Conservation (phyloP, 73 alveolate genomes). For the Paramecium caudatum region DNA sequence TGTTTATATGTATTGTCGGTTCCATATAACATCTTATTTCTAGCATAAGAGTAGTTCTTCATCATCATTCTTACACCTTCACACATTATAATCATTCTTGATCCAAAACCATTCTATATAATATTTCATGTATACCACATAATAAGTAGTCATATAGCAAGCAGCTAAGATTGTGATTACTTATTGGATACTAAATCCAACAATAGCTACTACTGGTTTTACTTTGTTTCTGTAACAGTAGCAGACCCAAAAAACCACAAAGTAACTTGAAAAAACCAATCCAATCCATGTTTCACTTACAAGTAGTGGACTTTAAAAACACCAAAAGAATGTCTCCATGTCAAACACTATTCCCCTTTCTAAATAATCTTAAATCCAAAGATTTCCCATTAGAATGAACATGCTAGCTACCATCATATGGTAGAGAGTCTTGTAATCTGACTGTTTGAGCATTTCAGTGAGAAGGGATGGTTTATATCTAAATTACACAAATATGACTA, state of each 20-base stretch:
- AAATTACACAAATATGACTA: not conserved
- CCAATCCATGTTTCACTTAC: conserved; percentile 48
- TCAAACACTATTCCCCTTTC: conserved; percentile 73
- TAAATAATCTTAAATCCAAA: conserved; percentile 66
- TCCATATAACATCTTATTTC: conserved; percentile 89
- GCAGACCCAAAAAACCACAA: conserved; percentile 23
- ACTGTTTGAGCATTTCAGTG: conserved; percentile 69
- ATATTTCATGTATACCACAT: conserved; percentile 51
- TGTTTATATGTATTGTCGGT: conserved; percentile 69
- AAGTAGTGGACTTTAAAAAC: conserved; percentile 50
- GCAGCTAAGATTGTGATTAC: conserved; percentile 66
- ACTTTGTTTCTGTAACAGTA: conserved; percentile 67
- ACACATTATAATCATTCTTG: conserved; percentile 83
- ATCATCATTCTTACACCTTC: conserved; percentile 89
- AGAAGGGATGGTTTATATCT: conserved; percentile 58
- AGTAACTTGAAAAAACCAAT: conserved; percentile 57
- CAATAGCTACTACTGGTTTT: conserved; percentile 16
- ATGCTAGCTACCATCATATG: conserved; percentile 78
- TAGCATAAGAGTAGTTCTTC: conserved; percentile 90
- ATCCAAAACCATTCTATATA: conserved; percentile 78
- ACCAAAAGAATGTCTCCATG: conserved; percentile 70
- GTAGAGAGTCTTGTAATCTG: conserved; percentile 78
- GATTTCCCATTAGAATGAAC: conserved; percentile 63
- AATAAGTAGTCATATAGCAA: conserved; percentile 33
- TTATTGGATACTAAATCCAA: conserved; percentile 43